Base-by-base conservation (phyloP, 2,329 filamentous ascomycete genomes). In the Aspergillus felis region DNA sequence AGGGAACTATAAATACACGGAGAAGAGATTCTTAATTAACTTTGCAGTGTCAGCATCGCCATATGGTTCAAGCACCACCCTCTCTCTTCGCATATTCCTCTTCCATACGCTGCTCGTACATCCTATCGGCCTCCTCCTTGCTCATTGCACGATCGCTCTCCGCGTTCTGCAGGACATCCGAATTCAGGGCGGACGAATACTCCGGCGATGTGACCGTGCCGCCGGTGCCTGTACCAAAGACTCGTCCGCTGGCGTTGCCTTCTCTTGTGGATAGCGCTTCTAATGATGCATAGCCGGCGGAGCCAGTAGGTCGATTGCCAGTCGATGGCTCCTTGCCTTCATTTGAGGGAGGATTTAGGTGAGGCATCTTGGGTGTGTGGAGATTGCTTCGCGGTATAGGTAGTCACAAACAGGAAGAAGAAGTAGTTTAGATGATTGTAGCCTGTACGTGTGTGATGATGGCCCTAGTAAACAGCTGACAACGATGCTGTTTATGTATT, bases 41-140 rank as follows among this genome's bases (percentile, higher is more conserved):
- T 14, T 4, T 14, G 10, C 22, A 22, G 22, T 47, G 1, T 25
- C 7, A 24, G 10, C 51, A 4, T 38, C 12, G 22, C n/a, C 28
- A 12, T 20, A n/a, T 10, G 24, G 25, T 50, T 67, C 64, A 75
- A 64, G 78, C 74, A 68, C 74, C 73, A 1, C 73, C 72, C 62
- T 78, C 77, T 51, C 76, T 64, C 72, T 78, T 76, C 57, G 75
- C 74, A 66, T 78, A 77, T 64, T 80, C 78, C 50, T 78, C 77
- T 66, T 78, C 78, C 66, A 79, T 79, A 14, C 75, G 71, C 64
- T 79, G 76, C 59, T 77, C 71, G 58, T 78, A 79, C 44, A 76
- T 58, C 12, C 71, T 68, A 58, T 79, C 76, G 1, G 73, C 76
- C 57, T 79, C 76, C 50, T 74, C 75, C 61, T 72, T 72, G 55